A percentile compares a stretch with the other conserved stretches of the same genome.
phyloP scores from a whole-genome alignment of 139 green algal genomes.

The Pleodorina starrii region DNA sequence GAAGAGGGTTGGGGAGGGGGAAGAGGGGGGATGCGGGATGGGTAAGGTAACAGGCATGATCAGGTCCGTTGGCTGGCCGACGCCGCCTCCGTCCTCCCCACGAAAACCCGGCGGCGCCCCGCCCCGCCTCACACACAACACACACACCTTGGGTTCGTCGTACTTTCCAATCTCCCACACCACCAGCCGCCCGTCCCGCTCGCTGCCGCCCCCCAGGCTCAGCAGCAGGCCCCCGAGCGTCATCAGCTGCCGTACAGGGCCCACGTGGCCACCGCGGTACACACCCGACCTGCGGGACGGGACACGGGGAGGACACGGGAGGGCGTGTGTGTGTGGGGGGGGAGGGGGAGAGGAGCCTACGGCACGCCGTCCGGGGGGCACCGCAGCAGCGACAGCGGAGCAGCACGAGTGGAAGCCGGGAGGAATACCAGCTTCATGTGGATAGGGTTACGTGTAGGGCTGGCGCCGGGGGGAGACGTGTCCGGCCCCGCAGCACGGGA shows the following conservation, averaged over 20 bases:
- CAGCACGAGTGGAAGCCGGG: too few relatives aligned
- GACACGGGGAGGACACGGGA: too few relatives aligned
- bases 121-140: too few relatives aligned
- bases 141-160: conserved; percentile 53
- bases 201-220: conserved; percentile 63
- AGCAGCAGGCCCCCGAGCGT: conserved; percentile 88
- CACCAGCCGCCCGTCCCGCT: conserved; percentile 70
- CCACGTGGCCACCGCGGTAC: conserved; percentile 65
- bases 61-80: neutral
- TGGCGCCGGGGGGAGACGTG: too few relatives aligned
- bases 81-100: neutral
- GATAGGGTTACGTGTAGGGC: too few relatives aligned
- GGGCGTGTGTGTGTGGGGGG: too few relatives aligned
- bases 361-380: too few relatives aligned
- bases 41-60: neutral
- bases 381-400: too few relatives aligned
- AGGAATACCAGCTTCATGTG: too few relatives aligned
- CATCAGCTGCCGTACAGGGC: conserved; percentile 81
- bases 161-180: conserved; percentile 83
- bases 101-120: too few relatives aligned
- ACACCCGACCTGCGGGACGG: conserved; percentile 63
- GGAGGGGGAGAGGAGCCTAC: too few relatives aligned
- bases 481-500: too few relatives aligned
- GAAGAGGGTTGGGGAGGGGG: neutral
- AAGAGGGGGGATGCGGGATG: neutral